Evolutionary conservation across 1,284 basidiomycete genomes (phyloP).

Genomic region (Mycena sp.): DNA sequence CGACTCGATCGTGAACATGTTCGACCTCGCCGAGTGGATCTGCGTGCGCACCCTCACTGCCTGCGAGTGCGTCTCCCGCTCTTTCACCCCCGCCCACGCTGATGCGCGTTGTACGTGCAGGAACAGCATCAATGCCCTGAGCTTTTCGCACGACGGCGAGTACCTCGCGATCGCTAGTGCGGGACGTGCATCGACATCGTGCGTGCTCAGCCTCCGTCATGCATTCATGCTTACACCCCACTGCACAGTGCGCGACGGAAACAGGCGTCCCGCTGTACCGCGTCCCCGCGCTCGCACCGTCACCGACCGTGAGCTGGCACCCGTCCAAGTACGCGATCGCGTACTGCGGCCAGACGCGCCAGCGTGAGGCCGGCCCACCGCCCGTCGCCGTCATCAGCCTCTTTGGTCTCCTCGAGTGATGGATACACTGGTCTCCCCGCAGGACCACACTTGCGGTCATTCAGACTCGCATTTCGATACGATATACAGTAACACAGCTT

Average conservation of each 20-base stretch:
- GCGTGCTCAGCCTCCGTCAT: constrained; percentile 37
- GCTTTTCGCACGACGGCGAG: constrained; percentile 84
- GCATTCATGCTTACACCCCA: background rate
- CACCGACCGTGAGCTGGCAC: constrained; percentile 80
- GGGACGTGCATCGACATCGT: constrained; percentile 84
- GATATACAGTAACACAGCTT: too few species aligned
- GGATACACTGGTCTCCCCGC: too few species aligned
- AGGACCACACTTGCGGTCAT: too few species aligned
- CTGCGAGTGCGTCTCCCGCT: constrained; percentile 70
- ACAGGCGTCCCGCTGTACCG: constrained; percentile 76
- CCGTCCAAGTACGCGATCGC: constrained; percentile 80
- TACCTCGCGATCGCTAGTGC: constrained; percentile 78
- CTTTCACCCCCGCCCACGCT: background rate
- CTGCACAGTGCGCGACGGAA: constrained; percentile 73
- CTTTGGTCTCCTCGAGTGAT: constrained; percentile 56
- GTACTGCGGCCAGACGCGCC: constrained; percentile 78
- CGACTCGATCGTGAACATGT: constrained; percentile 83
- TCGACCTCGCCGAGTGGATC: constrained; percentile 82
- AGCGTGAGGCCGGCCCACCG: constrained; percentile 66
- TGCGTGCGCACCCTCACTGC: constrained; percentile 76
- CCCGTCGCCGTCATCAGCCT: constrained; percentile 74
- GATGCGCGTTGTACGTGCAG: constrained; percentile 46
- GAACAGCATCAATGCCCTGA: constrained; percentile 75
- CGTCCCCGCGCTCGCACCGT: constrained; percentile 69
- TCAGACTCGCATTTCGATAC: too few species aligned